Base-by-base conservation (phyloP, 164 flowering plant genomes). In the Vitis vinifera region DNA sequence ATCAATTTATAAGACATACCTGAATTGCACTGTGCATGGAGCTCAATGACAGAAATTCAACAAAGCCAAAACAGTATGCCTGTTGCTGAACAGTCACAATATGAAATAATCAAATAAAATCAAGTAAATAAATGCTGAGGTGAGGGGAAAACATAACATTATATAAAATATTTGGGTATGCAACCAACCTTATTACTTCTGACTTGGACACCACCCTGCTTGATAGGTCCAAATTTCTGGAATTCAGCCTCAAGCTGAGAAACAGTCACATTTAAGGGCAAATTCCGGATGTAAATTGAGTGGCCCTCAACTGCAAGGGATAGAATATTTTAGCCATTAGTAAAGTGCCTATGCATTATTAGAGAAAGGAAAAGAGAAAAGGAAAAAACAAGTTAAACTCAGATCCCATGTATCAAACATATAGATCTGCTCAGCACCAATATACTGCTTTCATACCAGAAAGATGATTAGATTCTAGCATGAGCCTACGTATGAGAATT, bases 41-140 rank as follows among this genome's bases (percentile, higher is more conserved):
- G 66, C 73, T 80, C 72, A 65, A 55, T 3, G 82, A 78, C 68
- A 76, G 84, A 73, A 89, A 93, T 74, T 91, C 94, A 66, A 93
- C 94, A 87, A 93, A 93, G 31, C 98, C 98, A 80, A 89, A 93
- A 74, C 98, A 89, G 71, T 82, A 88, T 29, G 88, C 90, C 75
- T 88, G 89, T 76, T 75, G 87, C 87, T 83, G 81, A 63, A 75
- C 44, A 77, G 44, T 69, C 1, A 62, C 50, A 53, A 65, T 30
- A 31, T 6, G 52, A 16, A 3, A 63, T 63, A 63, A 4, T 10
- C 19, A 59, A 8, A 14, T 11, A 59, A 55, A 57, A 16, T 57
- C 16, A 55, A 37, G 47, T 53, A 9, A 55, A 9, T 48, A 55
- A 23, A 51, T 16, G 23, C 51, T 17, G 23, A 60, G 19, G 7